Base-by-base conservation (phyloP, 768 basidiomycete species). In the Omphalotus guepiniiformis region DNA sequence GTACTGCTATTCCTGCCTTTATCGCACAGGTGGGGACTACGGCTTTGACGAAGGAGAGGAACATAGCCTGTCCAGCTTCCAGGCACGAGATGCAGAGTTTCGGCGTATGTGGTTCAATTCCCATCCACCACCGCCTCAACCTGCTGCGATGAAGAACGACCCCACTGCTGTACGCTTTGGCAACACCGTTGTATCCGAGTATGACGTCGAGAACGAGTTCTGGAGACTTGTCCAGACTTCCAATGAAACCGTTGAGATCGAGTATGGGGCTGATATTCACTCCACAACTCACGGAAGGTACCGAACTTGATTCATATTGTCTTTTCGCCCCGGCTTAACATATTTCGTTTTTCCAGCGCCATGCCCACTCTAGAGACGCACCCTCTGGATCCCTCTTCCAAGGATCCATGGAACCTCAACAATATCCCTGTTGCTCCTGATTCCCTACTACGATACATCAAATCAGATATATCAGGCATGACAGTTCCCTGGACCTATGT, bases 401-500 rank as follows among this genome's bases (percentile, higher is more conserved):
- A 82, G 57, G 92, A 98, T 63, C 82, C 88, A 0, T 99, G 96
- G 96, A 99, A 99, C 63, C 68, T 99, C 56, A 97, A 97, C 68
- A 98, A 97, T 59, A 88, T 96, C 34, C 93, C 96, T 4, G 96
- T 98, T 53, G 69, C 95, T 9, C 76, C 85, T 1, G 91, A 95
- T 50, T 98, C 95, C 23, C 79, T 99, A 9, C 77, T 99, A 27
- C 88, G 96, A 11, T 99, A 85, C 65, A 96, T 99, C 71, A 96
- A 97, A 68, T 94, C 93, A 3, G 94, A 98, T 64, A 96, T 99
- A 47, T 97, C 94, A 44, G 96, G 96, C 12, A 99, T 99, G 95
- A 98, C 95, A 2, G 92, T 97, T 8, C 94, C 94, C 9, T 97
- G 93, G 94, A 96, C 91, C 29, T 99, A 99, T 64, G 92, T 98